Percentiles rank a stretch among this genome's conserved stretches.
phyloP scores from a whole-genome alignment of 139 green algal species.

The Diplosphaera chodatii region DNA sequence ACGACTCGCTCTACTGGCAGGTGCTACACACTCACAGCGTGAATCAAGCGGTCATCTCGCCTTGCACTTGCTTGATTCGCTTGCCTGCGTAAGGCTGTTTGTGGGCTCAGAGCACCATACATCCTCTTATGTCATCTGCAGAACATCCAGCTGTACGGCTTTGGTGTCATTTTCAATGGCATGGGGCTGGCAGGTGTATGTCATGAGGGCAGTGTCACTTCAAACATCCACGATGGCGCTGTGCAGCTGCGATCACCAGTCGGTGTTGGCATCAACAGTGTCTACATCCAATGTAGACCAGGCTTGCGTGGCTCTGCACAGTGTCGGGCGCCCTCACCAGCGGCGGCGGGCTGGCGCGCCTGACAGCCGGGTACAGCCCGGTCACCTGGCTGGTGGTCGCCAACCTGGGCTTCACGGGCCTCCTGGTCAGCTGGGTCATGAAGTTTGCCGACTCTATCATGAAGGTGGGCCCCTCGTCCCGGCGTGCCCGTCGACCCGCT shows the following conservation, averaged over 20 bases:
- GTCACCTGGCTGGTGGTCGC: conserved; percentile 50
- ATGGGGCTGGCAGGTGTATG: conserved; percentile 19
- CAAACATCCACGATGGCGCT: too few relatives aligned
- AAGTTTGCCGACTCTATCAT: conserved; percentile 69
- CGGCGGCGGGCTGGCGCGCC: conserved; percentile 3
- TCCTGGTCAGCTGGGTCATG: conserved; percentile 63
- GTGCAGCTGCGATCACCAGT: too few relatives aligned
- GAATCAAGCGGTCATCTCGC: too few relatives aligned
- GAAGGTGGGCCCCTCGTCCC: conserved; percentile 35
- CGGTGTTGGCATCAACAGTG: too few relatives aligned
- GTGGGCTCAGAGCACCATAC: too few relatives aligned
- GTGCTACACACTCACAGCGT: too few relatives aligned
- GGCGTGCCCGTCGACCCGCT: too few relatives aligned
- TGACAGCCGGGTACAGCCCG: conserved; percentile 36
- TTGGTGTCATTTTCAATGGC: conserved; percentile 46
- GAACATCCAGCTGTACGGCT: conserved; percentile 62
- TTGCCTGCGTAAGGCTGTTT: too few relatives aligned
- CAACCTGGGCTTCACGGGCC: conserved; percentile 46
- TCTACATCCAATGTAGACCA: too few relatives aligned
- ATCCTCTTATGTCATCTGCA: too few relatives aligned
- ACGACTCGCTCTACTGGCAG: conserved; percentile 53
- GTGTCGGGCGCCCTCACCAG: background rate
- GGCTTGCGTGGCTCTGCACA: background rate
- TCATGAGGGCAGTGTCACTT: too few relatives aligned
- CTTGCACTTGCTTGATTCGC: too few relatives aligned